Evolutionary conservation across 129 eudicot species (phyloP), one percentile per base, ranked within the genome.

Genomic region (Flaveria linearis): DNA sequence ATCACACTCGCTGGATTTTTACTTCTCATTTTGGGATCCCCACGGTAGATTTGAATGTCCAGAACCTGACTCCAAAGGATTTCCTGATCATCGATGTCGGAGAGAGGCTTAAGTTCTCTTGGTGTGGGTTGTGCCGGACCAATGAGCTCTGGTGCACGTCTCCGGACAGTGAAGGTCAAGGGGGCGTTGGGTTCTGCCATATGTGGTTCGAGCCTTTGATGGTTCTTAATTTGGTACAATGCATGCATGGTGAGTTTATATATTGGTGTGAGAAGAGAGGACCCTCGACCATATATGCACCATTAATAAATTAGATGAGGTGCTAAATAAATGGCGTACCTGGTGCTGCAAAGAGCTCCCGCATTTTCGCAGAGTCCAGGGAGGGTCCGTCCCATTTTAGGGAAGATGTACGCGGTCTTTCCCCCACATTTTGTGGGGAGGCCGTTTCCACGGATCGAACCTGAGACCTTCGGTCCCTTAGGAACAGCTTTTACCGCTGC

Each of bases 31-130:
- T 71, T 71, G 0, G 71, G 53, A 14, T 78, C 72, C 36, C 26
- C 16, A 9, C 66, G 65, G 16, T 78, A 78, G 30, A 78, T 17
- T 0, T 45, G 41, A 3, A 71, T 78, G 6, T n/a, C 33, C 8
- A 26, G 77, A 18, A 60, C 9, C 3, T 70, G 82, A 14, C 30
- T 18, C 16, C 77, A 52, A 33, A 78, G 72, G 1, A 16, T 7
- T 17, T 71, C 72, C 15, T 72, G 77, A 63, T 71, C 77, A 5
- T 78, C 77, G 5, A 78, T 28, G 65, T 78, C 82, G 18, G 77
- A 91, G 56, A 91, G 87, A 22, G 50, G 83, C 71, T 88, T 86
- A 63, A 58, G 53, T 73, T 88, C 97, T 58, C 72, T 52, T 0
- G 82, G 77, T 5, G 82, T 78, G 3, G 82, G 72, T 60, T 71